Base-by-base conservation (phyloP, 495 filamentous ascomycete species). In the Lasiosphaeria ovina region DNA sequence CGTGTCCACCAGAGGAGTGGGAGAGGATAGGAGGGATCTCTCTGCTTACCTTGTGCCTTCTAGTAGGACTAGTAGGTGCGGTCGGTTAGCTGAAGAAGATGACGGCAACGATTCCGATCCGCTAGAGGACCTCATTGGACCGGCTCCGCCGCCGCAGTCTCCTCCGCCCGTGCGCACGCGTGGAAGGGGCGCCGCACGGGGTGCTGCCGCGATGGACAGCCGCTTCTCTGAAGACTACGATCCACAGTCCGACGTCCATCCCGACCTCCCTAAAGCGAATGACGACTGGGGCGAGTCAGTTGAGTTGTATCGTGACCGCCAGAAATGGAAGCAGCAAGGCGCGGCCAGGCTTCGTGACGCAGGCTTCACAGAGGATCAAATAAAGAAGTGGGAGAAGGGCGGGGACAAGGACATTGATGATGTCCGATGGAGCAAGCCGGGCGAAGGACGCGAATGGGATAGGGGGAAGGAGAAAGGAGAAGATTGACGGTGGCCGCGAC, bases 361-460 rank as follows among this genome's bases (percentile, higher is more conserved):
- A 4, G 92, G 92, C 0, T 93, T 96, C 66, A 83, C 84, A 3
- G 91, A 93, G 14, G 84, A 86, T 12, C 83, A 90, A 61, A 83
- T 97, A 48, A 78, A 81, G 62, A 86, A 86, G 62, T 95, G 89
- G 91, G 89, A 93, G 77, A 87, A 82, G 51, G 83, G 86, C 33
- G 79, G 79, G 1, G 82, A 81, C 59, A 79, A 78, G 60, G 81
- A 87, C 63, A 80, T 85, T 56, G 87, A 88, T 35, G 84, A 91
- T 68, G 88, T 96, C 11, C 81, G 73, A 62, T 98, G 94, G 93
- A 80, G 80, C 49, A 89, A 86, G 69, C 84, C 82, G 50, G 93
- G 91, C 0, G 89, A 91, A 61, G 79, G 83, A n/a, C 83, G 91
- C 40, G 93, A 96, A 69, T 97, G 93, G 93, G 93, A 98, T 55